A percentile compares a stretch with the other conserved stretches of the same genome.
These are phyloP conservation scores for Candida krabiensis DNA, from an alignment of 805 yeast species.

Conservation along the genomic window DNA sequence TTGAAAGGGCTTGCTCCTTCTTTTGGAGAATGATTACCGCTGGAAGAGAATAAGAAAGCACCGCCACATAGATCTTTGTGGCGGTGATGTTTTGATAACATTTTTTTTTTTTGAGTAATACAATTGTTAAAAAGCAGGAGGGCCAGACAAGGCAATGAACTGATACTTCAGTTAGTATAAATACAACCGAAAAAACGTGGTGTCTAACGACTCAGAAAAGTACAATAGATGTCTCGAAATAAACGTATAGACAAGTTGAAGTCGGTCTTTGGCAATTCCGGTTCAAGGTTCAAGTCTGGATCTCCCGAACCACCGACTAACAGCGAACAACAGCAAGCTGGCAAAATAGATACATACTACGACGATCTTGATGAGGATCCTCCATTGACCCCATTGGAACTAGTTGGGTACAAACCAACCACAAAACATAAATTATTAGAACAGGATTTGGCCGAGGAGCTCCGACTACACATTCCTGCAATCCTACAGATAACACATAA, in stretches of 20 bases:
- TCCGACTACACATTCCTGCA: conserved; percentile 72
- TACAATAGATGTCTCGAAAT: conserved; percentile 13
- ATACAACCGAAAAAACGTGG: not conserved
- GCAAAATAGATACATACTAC: conserved; percentile 1
- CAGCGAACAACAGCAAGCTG: not conserved
- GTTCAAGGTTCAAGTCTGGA: conserved; percentile 12
- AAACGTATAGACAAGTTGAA: conserved; percentile 13
- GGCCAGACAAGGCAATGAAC: too few relatives aligned
- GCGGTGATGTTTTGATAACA: too few relatives aligned
- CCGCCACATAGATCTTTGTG: too few relatives aligned
- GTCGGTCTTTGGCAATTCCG: conserved; percentile 17
- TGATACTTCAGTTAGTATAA: too few relatives aligned
- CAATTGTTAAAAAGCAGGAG: too few relatives aligned
- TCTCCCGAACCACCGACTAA: conserved; percentile 10
- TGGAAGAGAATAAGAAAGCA: too few relatives aligned
- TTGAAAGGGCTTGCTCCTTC: too few relatives aligned
- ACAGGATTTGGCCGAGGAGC: conserved; percentile 66
- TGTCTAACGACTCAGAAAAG: not conserved
- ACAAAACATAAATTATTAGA: conserved; percentile 60
- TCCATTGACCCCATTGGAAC: conserved; percentile 54
- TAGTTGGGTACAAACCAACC: conserved; percentile 58
- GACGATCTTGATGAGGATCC: conserved; percentile 28
- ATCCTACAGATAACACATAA: conserved; percentile 72
- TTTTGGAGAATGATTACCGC: too few relatives aligned
- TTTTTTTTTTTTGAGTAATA: too few relatives aligned